Percentiles rank a stretch among this genome's conserved stretches.
These are phyloP conservation scores for Venturia aucupariae DNA, from an alignment of 2,329 filamentous ascomycete species.

Conservation along the genomic window DNA sequence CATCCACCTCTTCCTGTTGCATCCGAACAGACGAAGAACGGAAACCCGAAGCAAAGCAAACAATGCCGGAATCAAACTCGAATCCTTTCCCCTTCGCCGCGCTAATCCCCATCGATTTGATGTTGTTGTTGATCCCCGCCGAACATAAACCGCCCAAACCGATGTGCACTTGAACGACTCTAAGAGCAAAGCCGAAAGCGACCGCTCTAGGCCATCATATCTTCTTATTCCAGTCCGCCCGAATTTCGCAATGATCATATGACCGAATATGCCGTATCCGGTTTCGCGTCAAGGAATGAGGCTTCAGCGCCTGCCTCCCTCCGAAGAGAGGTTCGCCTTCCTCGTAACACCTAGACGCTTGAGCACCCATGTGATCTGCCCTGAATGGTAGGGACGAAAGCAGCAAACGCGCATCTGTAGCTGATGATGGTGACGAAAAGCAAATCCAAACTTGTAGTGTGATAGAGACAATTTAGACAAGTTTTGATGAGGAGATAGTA, in stretches of 20 bases:
- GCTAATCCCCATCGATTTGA: constrained; percentile 4
- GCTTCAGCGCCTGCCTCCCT: not conserved
- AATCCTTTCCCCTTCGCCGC: not conserved
- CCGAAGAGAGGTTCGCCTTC: not conserved
- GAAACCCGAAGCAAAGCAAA: not conserved
- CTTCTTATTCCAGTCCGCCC: not conserved
- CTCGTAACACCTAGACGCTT: constrained; percentile 3
- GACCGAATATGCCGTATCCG: not conserved
- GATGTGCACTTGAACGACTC: not conserved
- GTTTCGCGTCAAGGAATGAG: not conserved
- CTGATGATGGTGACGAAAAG: not conserved
- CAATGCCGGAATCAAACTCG: not conserved
- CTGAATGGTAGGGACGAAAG: not conserved
- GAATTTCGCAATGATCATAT: not conserved
- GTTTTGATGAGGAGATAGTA: not conserved
- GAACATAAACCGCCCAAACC: not conserved
- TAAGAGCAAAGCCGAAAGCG: not conserved
- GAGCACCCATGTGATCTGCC: not conserved
- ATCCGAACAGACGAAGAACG: not conserved
- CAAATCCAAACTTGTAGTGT: not conserved
- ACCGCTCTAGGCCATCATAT: not conserved
- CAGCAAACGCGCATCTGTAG: not conserved
- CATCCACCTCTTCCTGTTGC: not conserved
- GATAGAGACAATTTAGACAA: constrained; percentile 1
- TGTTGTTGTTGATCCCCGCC: not conserved